Evolutionary conservation across 73 alveolate species (phyloP), one percentile per base, ranked within the genome.

Genomic region (Tetrahymena thermophila): DNA sequence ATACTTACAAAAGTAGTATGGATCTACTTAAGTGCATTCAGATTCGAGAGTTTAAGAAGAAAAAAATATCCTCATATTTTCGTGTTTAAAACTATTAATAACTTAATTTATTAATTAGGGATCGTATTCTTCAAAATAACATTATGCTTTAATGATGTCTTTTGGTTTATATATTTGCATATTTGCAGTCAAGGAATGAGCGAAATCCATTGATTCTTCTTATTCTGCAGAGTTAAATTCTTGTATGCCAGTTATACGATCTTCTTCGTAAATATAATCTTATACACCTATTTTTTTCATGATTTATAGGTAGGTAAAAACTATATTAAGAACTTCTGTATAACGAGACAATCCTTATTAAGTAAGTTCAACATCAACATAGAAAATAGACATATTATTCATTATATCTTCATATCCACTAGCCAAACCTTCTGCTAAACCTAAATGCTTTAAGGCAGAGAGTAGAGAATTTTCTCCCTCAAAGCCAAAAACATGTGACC

Each of bases 251-350:
- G 93, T 94, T 55, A 93, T 85, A 42, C 95, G 96, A 35, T 93
- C 44, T 97, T 98, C 99, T 93, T 97, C 97, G 94, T 85, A 96
- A 43, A 97, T 94, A 56, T 96, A 97, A 55, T 98, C 85, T 93
- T 97, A 93, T 17, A 95, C 94, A 50, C 97, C 98, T 96, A 96
- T 96, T 85, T 94, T 85, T 89, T 97, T 97, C 34, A 98, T 84
- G 71, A 94, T 94, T 84, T 96, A 44, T 16, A 98, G 56, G 94
- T 98, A 98, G 28, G 96, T 93, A 85, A 96, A 97, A 34, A 95
- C 95, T 42, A 97, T 96, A 89, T 96, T 95, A 5, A 97, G 93
- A 1, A 97, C 97, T 71, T 96, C 97, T 56, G 42, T 95, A 85
- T 96, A 96, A 84, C 95, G 85, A 28, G 93, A 94, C 34, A 96